Evolutionary conservation across 495 filamentous ascomycete species (phyloP), one percentile per base, ranked within the genome.

Genomic region (Xylaria flabelliformis): DNA sequence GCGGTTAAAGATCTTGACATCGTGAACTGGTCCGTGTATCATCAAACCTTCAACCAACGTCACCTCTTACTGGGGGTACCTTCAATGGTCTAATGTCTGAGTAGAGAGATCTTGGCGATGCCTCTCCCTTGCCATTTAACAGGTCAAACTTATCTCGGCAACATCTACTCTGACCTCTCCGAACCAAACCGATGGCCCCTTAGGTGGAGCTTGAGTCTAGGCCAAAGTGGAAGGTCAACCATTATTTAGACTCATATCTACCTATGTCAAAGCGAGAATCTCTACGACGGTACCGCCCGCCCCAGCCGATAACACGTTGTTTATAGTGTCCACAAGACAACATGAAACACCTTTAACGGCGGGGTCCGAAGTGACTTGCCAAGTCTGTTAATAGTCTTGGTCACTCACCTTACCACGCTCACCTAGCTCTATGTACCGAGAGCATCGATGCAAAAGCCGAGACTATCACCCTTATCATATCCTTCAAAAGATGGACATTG

Each of bases 171-270:
- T 21, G 26, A 12, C 42, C 12, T 65, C 24, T 42, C 63, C 63
- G 13, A 46, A 19, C 24, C 24, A 50, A 32, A 34, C 8, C 32
- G 19, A 48, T 32, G 41, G 41, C 17, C 44, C 21, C 24, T 29
- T 36, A 42, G 39, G 46, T 67, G 64, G 64, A 53, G 26, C 32
- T 51, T 50, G 64, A 66, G 46, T 41, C 46, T 67, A 53, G 64
- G 64, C 64, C 29, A 51, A 51, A 53, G 64, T 67, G 64, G 46
- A 53, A 67, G 64, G 46, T 36, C 64, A 67, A 67, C 32, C 29
- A 39, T 36, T 48, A 29, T 53, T 51, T 39, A 19, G 8, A 39
- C 64, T 53, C 17, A 67, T 67, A 19, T 29, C 61, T 61, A 41
- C 34, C 32, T 59, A 19, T 50, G 29, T 36, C 44, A 39, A 53